phyloP scores from a whole-genome alignment of 306 rosid genomes.

The Oxytropis ochrocephala region DNA sequence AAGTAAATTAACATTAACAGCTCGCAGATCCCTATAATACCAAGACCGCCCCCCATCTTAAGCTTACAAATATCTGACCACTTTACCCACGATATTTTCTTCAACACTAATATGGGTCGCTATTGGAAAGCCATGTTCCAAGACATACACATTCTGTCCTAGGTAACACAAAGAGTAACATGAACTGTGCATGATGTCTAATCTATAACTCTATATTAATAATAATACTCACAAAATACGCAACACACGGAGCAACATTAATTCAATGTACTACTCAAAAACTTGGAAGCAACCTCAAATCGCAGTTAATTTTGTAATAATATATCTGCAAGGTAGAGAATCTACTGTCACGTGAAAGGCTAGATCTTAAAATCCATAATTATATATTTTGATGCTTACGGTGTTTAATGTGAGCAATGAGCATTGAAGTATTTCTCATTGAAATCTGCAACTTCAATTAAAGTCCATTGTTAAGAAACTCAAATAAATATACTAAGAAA shows the following conservation, averaged over 20 bases:
- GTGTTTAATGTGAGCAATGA: constrained; percentile 19
- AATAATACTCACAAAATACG: background rate
- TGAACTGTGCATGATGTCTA: background rate
- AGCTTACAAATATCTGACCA: too few species aligned
- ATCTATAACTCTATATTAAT: too few species aligned
- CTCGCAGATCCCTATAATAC: too few species aligned
- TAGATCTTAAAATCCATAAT: constrained; percentile 20
- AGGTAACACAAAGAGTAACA: background rate
- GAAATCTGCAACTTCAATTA: constrained; percentile 27
- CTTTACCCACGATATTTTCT: too few species aligned
- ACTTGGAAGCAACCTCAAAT: constrained; percentile 7
- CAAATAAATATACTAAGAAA: background rate
- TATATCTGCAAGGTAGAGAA: constrained; percentile 16
- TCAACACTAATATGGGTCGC: too few species aligned
- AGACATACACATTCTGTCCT: background rate
- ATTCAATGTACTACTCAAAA: constrained; percentile 8
- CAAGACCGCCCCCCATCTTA: too few species aligned
- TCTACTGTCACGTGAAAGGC: constrained; percentile 27
- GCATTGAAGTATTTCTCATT: constrained; percentile 28
- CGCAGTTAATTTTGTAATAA: constrained; percentile 22
- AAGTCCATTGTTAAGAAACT: background rate
- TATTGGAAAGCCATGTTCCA: too few species aligned
- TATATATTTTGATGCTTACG: background rate
- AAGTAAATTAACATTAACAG: too few species aligned
- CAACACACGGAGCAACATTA: background rate